Conservation (phyloP, 1,284 basidiomycete species). For the Cystobasidium pallidum region DNA sequence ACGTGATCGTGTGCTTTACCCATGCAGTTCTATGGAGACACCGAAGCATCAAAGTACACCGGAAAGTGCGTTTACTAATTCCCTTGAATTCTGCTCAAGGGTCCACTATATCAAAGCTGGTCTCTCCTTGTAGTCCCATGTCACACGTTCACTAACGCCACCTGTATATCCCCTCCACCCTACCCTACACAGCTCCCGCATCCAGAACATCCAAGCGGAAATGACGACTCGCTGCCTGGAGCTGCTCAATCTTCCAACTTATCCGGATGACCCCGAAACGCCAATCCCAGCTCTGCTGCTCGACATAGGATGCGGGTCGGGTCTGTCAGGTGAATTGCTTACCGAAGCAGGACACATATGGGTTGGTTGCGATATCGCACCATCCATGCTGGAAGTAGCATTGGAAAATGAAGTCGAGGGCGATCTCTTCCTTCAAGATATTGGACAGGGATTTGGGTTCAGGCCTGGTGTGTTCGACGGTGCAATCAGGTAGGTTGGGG, state of each 20-base stretch:
- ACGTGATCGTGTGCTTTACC: constrained; percentile 1
- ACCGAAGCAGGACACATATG: constrained; percentile 92
- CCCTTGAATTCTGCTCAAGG: background rate
- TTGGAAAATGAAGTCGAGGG: constrained; percentile 90
- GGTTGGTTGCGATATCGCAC: constrained; percentile 93
- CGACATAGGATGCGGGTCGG: constrained; percentile 98
- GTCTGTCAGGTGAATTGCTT: constrained; percentile 94
- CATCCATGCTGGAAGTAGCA: constrained; percentile 92
- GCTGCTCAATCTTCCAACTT: constrained; percentile 75
- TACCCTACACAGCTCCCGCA: constrained; percentile 70
- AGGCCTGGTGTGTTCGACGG: constrained; percentile 96
- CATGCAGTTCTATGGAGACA: constrained; percentile 89
- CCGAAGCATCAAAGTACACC: constrained; percentile 95
- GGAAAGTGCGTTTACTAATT: constrained; percentile 73
- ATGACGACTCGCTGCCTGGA: constrained; percentile 98
- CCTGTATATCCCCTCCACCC: background rate
- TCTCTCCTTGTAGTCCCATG: background rate
- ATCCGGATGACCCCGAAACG: constrained; percentile 44
- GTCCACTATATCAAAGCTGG: background rate
- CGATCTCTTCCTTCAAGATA: constrained; percentile 66
- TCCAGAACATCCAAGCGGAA: constrained; percentile 94
- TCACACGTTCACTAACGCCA: constrained; percentile 15
- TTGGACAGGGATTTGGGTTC: constrained; percentile 66
- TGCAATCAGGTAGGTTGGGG: constrained; percentile 77
- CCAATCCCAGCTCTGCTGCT: constrained; percentile 75